Conservation (phyloP, 169 alveolate species). For the Cyclospora cayetanensis region DNA sequence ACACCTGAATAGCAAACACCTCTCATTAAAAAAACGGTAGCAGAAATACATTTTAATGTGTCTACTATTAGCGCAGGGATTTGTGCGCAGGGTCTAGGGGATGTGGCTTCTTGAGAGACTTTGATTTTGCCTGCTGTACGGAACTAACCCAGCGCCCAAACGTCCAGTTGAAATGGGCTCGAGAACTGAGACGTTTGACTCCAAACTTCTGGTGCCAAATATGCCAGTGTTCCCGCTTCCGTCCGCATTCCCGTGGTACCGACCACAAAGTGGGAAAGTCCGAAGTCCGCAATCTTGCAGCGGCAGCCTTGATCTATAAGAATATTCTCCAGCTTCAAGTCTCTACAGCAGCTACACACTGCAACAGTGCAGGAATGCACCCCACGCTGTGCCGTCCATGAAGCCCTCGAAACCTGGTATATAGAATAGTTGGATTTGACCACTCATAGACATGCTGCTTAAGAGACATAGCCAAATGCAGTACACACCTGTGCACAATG, state of each 20-base stretch:
- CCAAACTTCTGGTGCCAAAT: constrained; percentile 81
- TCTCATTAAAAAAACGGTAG: not conserved
- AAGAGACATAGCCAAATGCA: constrained; percentile 61
- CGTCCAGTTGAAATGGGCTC: constrained; percentile 78
- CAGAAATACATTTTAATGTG: not conserved
- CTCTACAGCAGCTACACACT: constrained; percentile 74
- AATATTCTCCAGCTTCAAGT: constrained; percentile 91
- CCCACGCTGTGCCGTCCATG: too few species aligned
- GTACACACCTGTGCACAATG: constrained; percentile 84
- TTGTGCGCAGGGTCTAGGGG: not conserved
- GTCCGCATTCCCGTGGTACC: constrained; percentile 76
- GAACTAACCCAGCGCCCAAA: constrained; percentile 78
- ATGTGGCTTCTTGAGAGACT: not conserved
- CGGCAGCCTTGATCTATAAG: constrained; percentile 83
- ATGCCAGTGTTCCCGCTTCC: constrained; percentile 81
- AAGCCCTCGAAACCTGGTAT: not conserved
- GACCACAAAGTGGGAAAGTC: constrained; percentile 78
- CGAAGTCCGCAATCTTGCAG: constrained; percentile 90
- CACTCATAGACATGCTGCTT: too few species aligned
- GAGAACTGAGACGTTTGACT: constrained; percentile 76
- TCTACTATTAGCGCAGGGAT: not conserved
- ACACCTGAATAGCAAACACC: too few species aligned
- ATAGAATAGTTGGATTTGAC: not conserved
- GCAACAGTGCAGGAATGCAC: not conserved
- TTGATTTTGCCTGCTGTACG: not conserved